These are phyloP conservation scores for Circinella umbellata DNA, from an alignment of 371 early-diverging fungal genomes.

Conservation along the genomic window DNA sequence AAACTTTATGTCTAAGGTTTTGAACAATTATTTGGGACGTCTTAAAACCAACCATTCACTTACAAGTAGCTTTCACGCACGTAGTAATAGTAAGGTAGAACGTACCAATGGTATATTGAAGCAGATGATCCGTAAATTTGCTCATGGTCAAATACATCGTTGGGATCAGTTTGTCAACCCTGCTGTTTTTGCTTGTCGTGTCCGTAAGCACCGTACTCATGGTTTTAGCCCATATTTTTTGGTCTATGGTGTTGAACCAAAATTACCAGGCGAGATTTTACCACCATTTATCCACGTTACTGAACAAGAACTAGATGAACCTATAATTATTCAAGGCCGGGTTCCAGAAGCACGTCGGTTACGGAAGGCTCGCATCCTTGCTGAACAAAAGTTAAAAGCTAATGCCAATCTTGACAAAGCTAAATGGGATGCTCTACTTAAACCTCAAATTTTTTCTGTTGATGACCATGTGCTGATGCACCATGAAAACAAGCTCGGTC, in stretches of 20 bases:
- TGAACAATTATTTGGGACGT: constrained; percentile 1
- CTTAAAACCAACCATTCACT: not conserved
- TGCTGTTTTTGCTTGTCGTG: constrained; percentile 23
- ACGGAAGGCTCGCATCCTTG: constrained; percentile 20
- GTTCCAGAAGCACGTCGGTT: not conserved
- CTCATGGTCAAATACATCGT: constrained; percentile 12
- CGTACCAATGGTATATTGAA: constrained; percentile 21
- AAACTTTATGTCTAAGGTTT: constrained; percentile 31
- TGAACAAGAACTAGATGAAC: too few relatives aligned
- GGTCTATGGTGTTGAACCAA: constrained; percentile 26
- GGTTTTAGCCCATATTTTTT: constrained; percentile 23
- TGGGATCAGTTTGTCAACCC: constrained; percentile 22
- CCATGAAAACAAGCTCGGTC: constrained; percentile 8
- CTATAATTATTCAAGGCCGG: not conserved
- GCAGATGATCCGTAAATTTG: constrained; percentile 20
- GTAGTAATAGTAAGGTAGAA: constrained; percentile 30
- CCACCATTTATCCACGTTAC: not conserved
- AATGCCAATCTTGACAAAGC: constrained; percentile 24
- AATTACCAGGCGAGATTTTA: constrained; percentile 18
- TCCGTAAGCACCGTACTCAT: constrained; percentile 20
- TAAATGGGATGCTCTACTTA: constrained; percentile 22
- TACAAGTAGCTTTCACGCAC: constrained; percentile 17
- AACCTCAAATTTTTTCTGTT: constrained; percentile 11
- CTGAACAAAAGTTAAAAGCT: constrained; percentile 12
- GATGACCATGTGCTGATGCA: constrained; percentile 22